Base-by-base conservation (phyloP, 106 monocot genomes). In the Phalaenopsis equestris region DNA sequence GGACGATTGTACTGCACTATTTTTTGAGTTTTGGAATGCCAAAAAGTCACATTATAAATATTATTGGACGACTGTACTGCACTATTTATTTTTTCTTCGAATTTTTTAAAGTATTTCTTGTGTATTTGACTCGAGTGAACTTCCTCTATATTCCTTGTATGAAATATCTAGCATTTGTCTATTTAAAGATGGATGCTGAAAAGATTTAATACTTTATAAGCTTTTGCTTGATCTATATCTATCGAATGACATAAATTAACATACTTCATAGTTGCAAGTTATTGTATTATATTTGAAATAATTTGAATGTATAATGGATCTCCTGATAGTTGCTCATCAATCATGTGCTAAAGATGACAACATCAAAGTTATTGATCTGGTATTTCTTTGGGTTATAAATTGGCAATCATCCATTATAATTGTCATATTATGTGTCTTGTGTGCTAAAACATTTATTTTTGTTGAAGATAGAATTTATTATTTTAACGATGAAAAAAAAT, bases 371-470 rank as follows among this genome's bases (percentile, higher is more conserved):
- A 72, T 47, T 64, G 61, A 37, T 42, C 41, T 42, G 75, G 81
- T 76, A 16, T 72, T 23, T 57, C 61, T 43, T 75, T 77, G 52
- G 72, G 6, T 79, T 46, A 76, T 74, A n/a, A 23, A 19, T 38
- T 81, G 82, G 55, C 24, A 64, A 46, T 81, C 88, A 72, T 83
- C 91, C 76, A 42, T 83, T 68, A 88, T 79, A 88, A 86, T 64
- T 79, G 88, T 91, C 79, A 81, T 75, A 75, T 82, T 91, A 72
- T 91, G 88, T 82, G 88, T 0, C 30, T 91, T 30, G 30, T 6
- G 43, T 45, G 43, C 43, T 45, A 45, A 6, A 45, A 45, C 6
- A 45, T 45, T 45, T 6, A 45, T 6, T 45, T 4, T 6, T 30
- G 0, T 30, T 30, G 30, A 30, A 30, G 30, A 30, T 30, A 30